phyloP scores from a whole-genome alignment of 139 green algal species.

The Chlorella sp. region DNA sequence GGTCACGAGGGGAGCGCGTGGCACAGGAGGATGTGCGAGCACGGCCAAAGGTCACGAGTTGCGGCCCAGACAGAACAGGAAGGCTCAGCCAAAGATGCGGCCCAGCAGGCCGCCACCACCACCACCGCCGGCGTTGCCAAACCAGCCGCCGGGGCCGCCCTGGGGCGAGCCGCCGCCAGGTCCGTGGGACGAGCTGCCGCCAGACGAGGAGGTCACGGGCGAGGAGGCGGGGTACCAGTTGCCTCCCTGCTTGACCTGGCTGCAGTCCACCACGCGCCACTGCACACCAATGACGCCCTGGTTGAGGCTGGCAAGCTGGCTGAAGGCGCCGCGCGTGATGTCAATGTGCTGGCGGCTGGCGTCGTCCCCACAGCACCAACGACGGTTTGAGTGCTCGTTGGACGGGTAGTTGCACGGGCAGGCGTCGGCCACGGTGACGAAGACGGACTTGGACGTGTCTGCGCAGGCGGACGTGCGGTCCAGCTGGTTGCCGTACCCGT shows the following conservation, averaged over 20 bases:
- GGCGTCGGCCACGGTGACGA: slow-evolving; percentile 20
- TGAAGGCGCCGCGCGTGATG: slow-evolving; percentile 15
- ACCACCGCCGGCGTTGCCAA: too few relatives aligned
- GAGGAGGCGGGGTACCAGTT: neutral
- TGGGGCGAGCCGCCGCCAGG: too few relatives aligned
- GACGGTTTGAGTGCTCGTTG: slow-evolving; percentile 16
- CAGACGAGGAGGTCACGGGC: too few relatives aligned
- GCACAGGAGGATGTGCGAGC: neutral
- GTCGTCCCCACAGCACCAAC: slow-evolving; percentile 30
- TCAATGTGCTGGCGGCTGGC: slow-evolving; percentile 16
- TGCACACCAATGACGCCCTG: slow-evolving; percentile 20
- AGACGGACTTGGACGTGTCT: slow-evolving; percentile 7
- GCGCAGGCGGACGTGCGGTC: slow-evolving; percentile 8
- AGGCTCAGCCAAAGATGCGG: neutral
- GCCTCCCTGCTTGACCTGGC: neutral
- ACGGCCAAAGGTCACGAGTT: neutral
- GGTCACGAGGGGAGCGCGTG: too few relatives aligned
- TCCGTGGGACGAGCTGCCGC: too few relatives aligned
- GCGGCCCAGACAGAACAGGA: too few relatives aligned
- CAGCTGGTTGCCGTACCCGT: slow-evolving; percentile 18
- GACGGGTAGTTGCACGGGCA: slow-evolving; percentile 20
- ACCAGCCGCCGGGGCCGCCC: neutral
- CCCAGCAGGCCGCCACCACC: neutral
- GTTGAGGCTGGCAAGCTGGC: slow-evolving; percentile 11
- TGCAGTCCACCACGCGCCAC: slow-evolving; percentile 13